Percentiles rank a stretch among this genome's conserved stretches.
phyloP scores from a whole-genome alignment of 2,329 filamentous ascomycete species.

The Fusarium sp. region DNA sequence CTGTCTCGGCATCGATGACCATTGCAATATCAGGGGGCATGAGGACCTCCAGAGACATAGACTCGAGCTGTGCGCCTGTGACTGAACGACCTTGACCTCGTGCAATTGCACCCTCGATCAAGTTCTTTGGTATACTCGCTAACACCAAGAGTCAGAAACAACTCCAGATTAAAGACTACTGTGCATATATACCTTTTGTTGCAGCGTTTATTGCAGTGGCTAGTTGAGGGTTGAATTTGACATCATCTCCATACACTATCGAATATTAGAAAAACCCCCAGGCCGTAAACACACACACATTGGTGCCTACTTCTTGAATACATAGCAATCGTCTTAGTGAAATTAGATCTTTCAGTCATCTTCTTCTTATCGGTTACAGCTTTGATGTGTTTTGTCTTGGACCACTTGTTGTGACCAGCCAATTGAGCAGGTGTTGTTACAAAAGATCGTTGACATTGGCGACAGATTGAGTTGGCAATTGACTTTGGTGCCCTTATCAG shows the following conservation, averaged over 20 bases:
- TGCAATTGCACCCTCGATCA: conserved; percentile 86
- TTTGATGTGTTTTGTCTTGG: conserved; percentile 95
- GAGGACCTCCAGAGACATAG: conserved; percentile 81
- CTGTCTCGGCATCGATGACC: conserved; percentile 86
- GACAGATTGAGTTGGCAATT: conserved; percentile 50
- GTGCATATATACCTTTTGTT: conserved; percentile 71
- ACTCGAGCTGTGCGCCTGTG: conserved; percentile 79
- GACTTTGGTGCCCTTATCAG: conserved; percentile 19
- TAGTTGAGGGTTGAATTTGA: conserved; percentile 78
- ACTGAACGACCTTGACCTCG: conserved; percentile 86
- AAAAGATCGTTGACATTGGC: conserved; percentile 60
- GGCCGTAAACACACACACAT: neutral
- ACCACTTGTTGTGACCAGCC: conserved; percentile 92
- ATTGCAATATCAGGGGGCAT: conserved; percentile 79
- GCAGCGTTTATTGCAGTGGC: conserved; percentile 77
- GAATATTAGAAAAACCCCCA: conserved; percentile 24
- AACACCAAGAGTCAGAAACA: neutral
- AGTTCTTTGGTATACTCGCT: conserved; percentile 82
- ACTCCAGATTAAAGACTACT: neutral
- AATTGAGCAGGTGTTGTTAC: conserved; percentile 53
- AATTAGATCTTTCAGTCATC: conserved; percentile 72
- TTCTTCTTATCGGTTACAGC: conserved; percentile 85
- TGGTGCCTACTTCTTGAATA: conserved; percentile 73
- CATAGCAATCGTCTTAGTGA: conserved; percentile 77
- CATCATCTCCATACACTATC: conserved; percentile 78